Evolutionary conservation across 2,329 filamentous ascomycete genomes (phyloP), one percentile per base, ranked within the genome.

Genomic region (Thermoascus crustaceus): DNA sequence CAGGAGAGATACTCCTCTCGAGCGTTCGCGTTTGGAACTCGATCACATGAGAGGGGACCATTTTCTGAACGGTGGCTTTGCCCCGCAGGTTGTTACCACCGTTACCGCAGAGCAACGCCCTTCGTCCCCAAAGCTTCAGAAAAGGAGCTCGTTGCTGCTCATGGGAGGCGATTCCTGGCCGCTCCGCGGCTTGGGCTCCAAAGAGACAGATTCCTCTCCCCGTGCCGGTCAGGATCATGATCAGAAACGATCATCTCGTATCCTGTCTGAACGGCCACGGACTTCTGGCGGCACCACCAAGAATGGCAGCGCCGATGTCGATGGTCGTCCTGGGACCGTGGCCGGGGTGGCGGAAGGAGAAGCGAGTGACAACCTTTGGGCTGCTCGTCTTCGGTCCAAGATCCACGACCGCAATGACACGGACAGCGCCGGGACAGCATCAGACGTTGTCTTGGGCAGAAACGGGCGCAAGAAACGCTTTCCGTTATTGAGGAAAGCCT

Each of bases 1-100:
- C 1, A 66, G 78, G 7, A 67, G 72, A 34, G 79, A 83, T 44
- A 80, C 76, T 0, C 69, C 66, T 13, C 63, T 82, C 1, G 78
- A 83, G 53, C 69, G 76, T 20, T 74, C 66, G 43, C 53, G 63
- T n/a, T 63, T 66, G 5, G 70, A 80, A 50, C 64, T 57, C 10
- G 52, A 57, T 18, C 52, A 47, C 19, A 19, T 49, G 22, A 52
- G 49, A 9, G 46, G 43, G 62, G 47, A 47, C 30, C 30, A 31
- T 20, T 34, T 37, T 39, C 35, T 40, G 34, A 42, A 46, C 33
- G 44, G 39, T 9, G 14, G 34, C 29, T 18, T 16, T 38, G 22
- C 21, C 29, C 24, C 23, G 25, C 7, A 30, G 30, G 22, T 35
- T 4, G 36, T 36, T 6, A 45, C 38, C 10, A 37, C 43, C 4